Conservation (phyloP, 2,329 filamentous ascomycete species). For the Lecanosticta acicola region DNA sequence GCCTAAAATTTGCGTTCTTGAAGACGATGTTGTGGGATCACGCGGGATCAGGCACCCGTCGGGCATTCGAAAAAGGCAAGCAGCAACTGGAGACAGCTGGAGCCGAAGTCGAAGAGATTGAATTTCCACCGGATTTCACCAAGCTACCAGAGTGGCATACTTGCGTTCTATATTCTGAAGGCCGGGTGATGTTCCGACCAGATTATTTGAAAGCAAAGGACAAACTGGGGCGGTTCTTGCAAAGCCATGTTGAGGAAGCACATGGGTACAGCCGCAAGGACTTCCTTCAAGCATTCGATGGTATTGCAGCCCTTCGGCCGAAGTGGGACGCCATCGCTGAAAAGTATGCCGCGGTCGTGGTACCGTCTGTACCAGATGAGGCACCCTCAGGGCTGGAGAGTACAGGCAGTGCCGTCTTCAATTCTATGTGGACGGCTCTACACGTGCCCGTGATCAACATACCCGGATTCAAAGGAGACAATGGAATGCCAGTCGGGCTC, state of each 20-base stretch:
- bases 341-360: conserved; percentile 52
- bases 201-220: conserved; percentile 49
- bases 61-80: conserved; percentile 34
- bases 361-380: conserved; percentile 55
- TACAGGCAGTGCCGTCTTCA: conserved; percentile 51
- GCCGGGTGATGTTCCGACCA: conserved; percentile 48
- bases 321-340: conserved; percentile 50
- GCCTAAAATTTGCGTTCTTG: conserved; percentile 50
- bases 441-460: conserved; percentile 60
- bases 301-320: conserved; percentile 51
- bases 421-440: conserved; percentile 35
- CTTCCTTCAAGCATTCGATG: conserved; percentile 52
- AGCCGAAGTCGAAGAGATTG: conserved; percentile 52
- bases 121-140: conserved; percentile 47
- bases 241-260: conserved; percentile 47
- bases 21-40: conserved; percentile 51
- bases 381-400: conserved; percentile 50
- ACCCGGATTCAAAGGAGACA: conserved; percentile 55
- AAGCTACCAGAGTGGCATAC: conserved; percentile 50
- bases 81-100: conserved; percentile 41
- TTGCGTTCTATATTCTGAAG: conserved; percentile 49
- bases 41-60: conserved; percentile 33
- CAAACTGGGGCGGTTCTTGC: conserved; percentile 43
- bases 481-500: conserved; percentile 56
- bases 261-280: conserved; percentile 41